Conservation (phyloP, 768 basidiomycete genomes). For the Termitomyces bulborhizus region DNA sequence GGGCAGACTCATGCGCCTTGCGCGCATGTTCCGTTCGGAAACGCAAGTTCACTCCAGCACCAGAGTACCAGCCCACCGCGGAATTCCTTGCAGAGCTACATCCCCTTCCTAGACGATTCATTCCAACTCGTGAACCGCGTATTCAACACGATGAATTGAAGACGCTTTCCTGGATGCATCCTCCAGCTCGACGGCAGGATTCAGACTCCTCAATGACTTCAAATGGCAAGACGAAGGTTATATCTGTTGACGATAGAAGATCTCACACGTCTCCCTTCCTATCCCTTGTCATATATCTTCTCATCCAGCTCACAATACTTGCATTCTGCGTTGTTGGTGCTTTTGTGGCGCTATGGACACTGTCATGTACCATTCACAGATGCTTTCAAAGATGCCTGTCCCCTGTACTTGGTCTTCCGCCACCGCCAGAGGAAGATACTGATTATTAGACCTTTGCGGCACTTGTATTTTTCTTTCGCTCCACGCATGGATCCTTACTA, state of each 20-base stretch:
- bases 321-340: neutral
- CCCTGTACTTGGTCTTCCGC: neutral
- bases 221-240: neutral
- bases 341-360: neutral
- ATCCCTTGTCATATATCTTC: neutral
- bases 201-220: neutral
- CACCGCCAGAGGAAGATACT: neutral
- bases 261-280: neutral
- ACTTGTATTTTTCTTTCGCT: neutral
- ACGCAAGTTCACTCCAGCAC: constrained; percentile 1
- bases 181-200: neutral
- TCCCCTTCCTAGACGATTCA: neutral
- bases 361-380: neutral
- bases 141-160: constrained; percentile 8
- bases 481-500: too few relatives aligned
- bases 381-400: neutral
- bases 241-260: neutral
- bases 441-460: neutral
- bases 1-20: constrained; percentile 8
- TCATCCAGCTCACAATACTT: constrained; percentile 8
- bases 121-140: neutral
- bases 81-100: neutral
- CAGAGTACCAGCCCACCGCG: neutral
- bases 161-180: neutral
- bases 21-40: constrained; percentile 7